Evolutionary conservation across 257 asterid genomes (phyloP), one percentile per base, ranked within the genome.

Genomic region (Pogostemon cablin): DNA sequence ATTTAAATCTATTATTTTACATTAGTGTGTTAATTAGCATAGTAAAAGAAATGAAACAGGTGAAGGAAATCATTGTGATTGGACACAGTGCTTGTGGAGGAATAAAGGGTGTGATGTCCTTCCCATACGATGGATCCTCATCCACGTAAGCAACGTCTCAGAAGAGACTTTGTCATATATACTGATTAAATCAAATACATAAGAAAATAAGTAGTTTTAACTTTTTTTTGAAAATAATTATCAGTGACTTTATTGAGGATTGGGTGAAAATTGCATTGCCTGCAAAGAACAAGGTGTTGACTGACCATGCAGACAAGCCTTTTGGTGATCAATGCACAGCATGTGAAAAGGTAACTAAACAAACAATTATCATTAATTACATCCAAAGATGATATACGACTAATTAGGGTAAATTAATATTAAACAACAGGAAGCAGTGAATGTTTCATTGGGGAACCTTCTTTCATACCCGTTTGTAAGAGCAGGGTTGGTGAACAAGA

Each of bases 51-150:
- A 52, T 7, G 38, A 1, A 11, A 57, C 84, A 87, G 96, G 97
- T 93, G 59, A 71, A 79, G 83, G 83, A 86, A 75, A 93, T 93
- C 20, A 84, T 90, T 3, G 98, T 93, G 66, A 88, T 93, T 75
- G 98, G 98, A 15, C 98, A 93, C 86, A 93, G 98, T 15, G 88
- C 90, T 25, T 90, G 98, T 70, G 98, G 98, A 73, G 98, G 97
- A 32, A 93, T 93, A 67, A 93, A 93, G 81, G 98, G 97, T 40
- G 96, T 93, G 78, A 84, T 93, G 96, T 87, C 97, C 76, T 82
- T 93, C 75, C 77, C 92, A 5, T 85, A 54, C 5, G 88, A 90
- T 46, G 98, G 96, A 72, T 49, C 95, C 62, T 68, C 84, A 43
- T 65, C 77, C 70, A 93, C 98, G 98, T 90, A 80, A 78, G 32